Percentiles rank a stretch among this genome's conserved stretches.
These are phyloP conservation scores for Brasilioporus rufonigricans DNA, from an alignment of 768 basidiomycete genomes.

Conservation along the genomic window DNA sequence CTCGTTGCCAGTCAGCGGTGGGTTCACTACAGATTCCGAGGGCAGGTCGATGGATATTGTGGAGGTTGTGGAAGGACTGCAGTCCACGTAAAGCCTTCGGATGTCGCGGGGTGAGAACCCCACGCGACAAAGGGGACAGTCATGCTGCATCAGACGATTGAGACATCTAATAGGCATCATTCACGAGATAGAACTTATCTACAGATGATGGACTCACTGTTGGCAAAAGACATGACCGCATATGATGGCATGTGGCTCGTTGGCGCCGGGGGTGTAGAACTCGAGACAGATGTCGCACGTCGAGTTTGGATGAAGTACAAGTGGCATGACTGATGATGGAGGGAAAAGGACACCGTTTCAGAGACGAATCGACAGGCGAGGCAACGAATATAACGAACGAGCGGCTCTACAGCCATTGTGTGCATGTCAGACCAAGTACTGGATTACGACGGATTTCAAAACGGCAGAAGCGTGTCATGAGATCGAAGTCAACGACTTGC, in stretches of 20 bases:
- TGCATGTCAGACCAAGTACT: too few relatives aligned
- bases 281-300: slow-evolving; percentile 78
- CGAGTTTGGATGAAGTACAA: slow-evolving; percentile 61
- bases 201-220: slow-evolving; percentile 28
- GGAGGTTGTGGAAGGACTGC: slow-evolving; percentile 33
- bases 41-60: slow-evolving; percentile 14
- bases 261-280: slow-evolving; percentile 48
- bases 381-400: slow-evolving; percentile 22
- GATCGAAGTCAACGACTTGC: too few relatives aligned
- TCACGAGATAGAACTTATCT: too few relatives aligned
- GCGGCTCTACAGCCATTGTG: slow-evolving; percentile 21
- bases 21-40: slow-evolving; percentile 25
- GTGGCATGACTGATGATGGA: slow-evolving; percentile 62
- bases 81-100: slow-evolving; percentile 60
- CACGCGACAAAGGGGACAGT: slow-evolving; percentile 65
- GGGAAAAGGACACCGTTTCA: slow-evolving; percentile 29
- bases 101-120: slow-evolving; percentile 45
- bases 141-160: slow-evolving; percentile 42
- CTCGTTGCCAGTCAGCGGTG: slow-evolving; percentile 36
- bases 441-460: too few relatives aligned
- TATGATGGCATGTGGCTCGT: slow-evolving; percentile 60
- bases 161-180: slow-evolving; percentile 46
- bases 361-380: neutral
- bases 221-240: slow-evolving; percentile 76
- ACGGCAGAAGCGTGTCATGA: too few relatives aligned